Evolutionary conservation across 805 yeast genomes (phyloP), one percentile per base, ranked within the genome.

Genomic region (Ogataea minuta): DNA sequence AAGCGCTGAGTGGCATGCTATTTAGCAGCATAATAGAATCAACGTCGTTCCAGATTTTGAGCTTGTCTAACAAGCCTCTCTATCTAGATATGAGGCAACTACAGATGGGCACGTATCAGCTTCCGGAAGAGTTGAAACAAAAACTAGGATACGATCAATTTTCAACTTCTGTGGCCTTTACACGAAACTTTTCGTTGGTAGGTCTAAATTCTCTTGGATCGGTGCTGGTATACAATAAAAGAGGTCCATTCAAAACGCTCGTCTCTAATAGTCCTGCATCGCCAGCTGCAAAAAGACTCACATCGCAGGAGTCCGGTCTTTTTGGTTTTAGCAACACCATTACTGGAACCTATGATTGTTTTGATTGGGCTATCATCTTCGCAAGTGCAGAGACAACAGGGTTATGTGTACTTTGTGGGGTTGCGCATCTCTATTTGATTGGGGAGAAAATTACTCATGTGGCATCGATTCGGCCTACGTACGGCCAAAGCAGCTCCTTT

Each of bases 131-230:
- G 3, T 43, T 49, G 5, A 23, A 11, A 2, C 52, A 48, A 19
- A n/a, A 27, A 4, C 39, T 46, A 23, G 57, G 59, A 6, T 75
- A 63, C 50, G 75, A 68, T 31, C 70, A 64, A 36, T 68, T 72
- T 49, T 80, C 76, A 0, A 33, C 63, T 1, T 36, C 59, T 1
- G 25, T 71, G 11, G 54, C 68, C 0, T 35, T 54, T 2, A 57
- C 64, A 4, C 45, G 46, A 0, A 27, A 52, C 4, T 44, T 42
- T 12, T 24, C 66, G 0, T 59, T 70, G 4, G 54, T 74, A 4
- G 70, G 74, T 0, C 48, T 67, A 0, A 64, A 61, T 6, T 70
- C 75, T 0, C 34, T 56, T 1, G 71, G 67, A 3, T 43, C 56
- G 2, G 71, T 76, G 0, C 49, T 60, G 10, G 66, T 66, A 0